Evolutionary conservation across 768 basidiomycete genomes (phyloP).

Genomic region (Tricholoma sp.): DNA sequence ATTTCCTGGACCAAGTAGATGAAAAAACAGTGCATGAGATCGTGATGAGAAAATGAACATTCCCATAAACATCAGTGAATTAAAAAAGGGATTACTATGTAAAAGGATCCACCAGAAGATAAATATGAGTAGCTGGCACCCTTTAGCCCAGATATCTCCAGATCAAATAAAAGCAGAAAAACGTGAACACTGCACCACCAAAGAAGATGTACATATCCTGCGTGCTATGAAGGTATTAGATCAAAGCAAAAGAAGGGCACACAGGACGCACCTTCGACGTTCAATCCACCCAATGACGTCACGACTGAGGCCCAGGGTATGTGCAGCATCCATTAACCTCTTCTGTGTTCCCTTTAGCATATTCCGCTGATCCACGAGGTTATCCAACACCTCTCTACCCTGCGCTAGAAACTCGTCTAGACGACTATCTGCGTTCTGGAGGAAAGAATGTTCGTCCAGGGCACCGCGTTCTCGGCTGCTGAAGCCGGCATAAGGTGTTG

Average conservation of each 20-base stretch:
- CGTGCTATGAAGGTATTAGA: conserved; percentile 45
- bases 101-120: conserved; percentile 7
- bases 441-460: conserved; percentile 83
- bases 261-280: conserved; percentile 67
- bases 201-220: conserved; percentile 96
- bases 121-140: neutral
- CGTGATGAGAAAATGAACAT: neutral
- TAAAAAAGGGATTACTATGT: conserved; percentile 8
- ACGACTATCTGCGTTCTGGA: conserved; percentile 74
- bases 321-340: conserved; percentile 83
- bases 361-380: conserved; percentile 87
- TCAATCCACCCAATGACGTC: conserved; percentile 98
- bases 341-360: conserved; percentile 94
- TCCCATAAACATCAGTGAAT: neutral
- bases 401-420: conserved; percentile 92
- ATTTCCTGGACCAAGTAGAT: no score
- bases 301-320: conserved; percentile 89
- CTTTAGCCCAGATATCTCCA: conserved; percentile 78
- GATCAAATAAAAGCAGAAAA: conserved; percentile 91
- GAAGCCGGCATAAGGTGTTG: conserved; percentile 49
- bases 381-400: conserved; percentile 87
- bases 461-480: conserved; percentile 71
- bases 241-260: neutral
- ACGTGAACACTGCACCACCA: conserved; percentile 79
- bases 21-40: no score